Conservation (phyloP, 129 eudicot genomes). For the Helichrysum umbraculigerum region DNA sequence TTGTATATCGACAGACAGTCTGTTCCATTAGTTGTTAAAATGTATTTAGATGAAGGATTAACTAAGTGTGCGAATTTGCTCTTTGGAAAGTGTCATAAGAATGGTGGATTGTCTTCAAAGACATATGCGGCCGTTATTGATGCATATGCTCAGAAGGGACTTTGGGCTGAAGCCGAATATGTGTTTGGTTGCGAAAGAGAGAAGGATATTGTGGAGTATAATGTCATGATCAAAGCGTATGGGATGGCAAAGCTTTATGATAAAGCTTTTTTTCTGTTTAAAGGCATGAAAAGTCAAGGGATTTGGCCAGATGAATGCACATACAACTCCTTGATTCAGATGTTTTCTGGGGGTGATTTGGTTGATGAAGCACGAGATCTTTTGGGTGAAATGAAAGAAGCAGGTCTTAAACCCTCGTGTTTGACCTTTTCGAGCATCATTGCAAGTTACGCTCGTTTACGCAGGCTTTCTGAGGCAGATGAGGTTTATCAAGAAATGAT, state of each 20-base stretch:
- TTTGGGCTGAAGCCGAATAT: slow-evolving; percentile 89
- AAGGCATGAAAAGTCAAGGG: slow-evolving; percentile 76
- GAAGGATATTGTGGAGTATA: slow-evolving; percentile 68
- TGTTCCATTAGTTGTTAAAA: slow-evolving; percentile 53
- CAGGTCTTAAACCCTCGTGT: slow-evolving; percentile 60
- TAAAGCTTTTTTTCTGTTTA: slow-evolving; percentile 67
- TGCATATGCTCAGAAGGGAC: slow-evolving; percentile 75
- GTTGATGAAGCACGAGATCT: slow-evolving; percentile 59
- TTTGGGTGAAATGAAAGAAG: slow-evolving; percentile 63
- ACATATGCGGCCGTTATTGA: slow-evolving; percentile 64
- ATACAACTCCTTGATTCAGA: slow-evolving; percentile 76
- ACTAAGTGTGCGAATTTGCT: slow-evolving; percentile 42
- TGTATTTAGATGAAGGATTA: slow-evolving; percentile 68
- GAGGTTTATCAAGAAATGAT: slow-evolving; percentile 60
- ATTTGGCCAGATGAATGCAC: slow-evolving; percentile 91
- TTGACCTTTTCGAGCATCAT: slow-evolving; percentile 60
- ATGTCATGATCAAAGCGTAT: slow-evolving; percentile 90
- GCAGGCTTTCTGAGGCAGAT: slow-evolving; percentile 55
- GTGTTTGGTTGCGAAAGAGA: slow-evolving; percentile 52
- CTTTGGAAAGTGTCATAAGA: slow-evolving; percentile 46
- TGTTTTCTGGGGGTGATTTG: slow-evolving; percentile 69
- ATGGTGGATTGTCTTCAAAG: slow-evolving; percentile 50
- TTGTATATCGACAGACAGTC: slow-evolving; percentile 53
- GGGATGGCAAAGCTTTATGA: slow-evolving; percentile 72
- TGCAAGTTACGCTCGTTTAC: slow-evolving; percentile 54